Conservation (phyloP, 169 alveolate species). For the Plasmodium blacklocki region DNA sequence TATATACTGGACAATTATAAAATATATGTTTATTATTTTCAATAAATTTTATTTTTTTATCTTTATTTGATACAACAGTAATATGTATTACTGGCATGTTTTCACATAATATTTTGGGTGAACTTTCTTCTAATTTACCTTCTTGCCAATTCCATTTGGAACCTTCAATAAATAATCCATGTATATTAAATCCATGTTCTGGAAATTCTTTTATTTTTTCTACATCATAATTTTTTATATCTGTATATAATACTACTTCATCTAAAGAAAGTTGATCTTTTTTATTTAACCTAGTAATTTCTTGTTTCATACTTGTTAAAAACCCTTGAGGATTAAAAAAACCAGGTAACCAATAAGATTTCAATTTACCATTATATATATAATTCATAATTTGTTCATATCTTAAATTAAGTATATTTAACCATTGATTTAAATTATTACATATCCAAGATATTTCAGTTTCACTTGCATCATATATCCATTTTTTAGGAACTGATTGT, state of each 20-base stretch:
- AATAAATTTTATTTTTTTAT: conserved; percentile 87
- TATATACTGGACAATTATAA: conserved; percentile 95
- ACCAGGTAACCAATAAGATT: conserved; percentile 94
- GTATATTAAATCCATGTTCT: conserved; percentile 92
- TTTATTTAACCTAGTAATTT: conserved; percentile 92
- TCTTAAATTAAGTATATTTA: conserved; percentile 94
- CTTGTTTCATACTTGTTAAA: conserved; percentile 97
- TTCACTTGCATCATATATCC: conserved; percentile 97
- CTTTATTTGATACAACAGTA: conserved; percentile 92
- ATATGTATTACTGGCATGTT: conserved; percentile 92
- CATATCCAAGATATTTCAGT: conserved; percentile 98
- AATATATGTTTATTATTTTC: conserved; percentile 89
- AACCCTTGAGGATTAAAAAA: conserved; percentile 97
- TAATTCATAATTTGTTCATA: conserved; percentile 93
- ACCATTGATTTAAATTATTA: conserved; percentile 96
- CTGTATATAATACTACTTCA: conserved; percentile 94
- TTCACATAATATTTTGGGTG: conserved; percentile 88
- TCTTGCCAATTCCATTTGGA: conserved; percentile 95
- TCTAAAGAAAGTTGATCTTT: conserved; percentile 95
- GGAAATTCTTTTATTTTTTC: conserved; percentile 88
- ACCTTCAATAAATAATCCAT: conserved; percentile 96
- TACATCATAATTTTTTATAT: conserved; percentile 85
- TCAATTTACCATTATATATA: conserved; percentile 94
- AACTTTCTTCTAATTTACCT: conserved; percentile 93
- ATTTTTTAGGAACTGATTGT: conserved; percentile 92